These are phyloP conservation scores for Haplosporangium gracile DNA, from an alignment of 192 early-diverging fungal species.

Conservation along the genomic window DNA sequence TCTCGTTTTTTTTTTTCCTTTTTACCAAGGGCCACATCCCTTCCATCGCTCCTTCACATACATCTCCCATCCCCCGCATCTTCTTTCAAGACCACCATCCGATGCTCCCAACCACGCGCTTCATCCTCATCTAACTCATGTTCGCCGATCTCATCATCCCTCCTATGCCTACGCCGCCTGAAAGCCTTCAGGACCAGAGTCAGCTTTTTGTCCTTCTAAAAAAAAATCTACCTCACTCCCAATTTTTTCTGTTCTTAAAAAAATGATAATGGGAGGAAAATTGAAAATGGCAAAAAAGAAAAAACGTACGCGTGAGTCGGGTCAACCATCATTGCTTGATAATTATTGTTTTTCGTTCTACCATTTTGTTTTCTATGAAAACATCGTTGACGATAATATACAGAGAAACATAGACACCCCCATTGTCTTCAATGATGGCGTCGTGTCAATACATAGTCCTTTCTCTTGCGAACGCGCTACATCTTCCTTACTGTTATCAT, in stretches of 20 bases:
- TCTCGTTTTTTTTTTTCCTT: slow-evolving; percentile 5
- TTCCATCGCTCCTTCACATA: not conserved
- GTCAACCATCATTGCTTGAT: not conserved
- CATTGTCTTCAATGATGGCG: not conserved
- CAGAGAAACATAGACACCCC: not conserved
- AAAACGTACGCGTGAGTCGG: not conserved
- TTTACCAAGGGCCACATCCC: not conserved
- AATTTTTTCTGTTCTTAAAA: not conserved
- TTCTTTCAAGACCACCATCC: not conserved
- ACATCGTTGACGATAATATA: not conserved
- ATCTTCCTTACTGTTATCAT: not conserved
- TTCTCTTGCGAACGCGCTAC: not conserved
- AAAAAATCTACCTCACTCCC: not conserved
- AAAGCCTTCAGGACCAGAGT: slow-evolving; percentile 32
- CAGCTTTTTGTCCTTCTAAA: slow-evolving; percentile 21
- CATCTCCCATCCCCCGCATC: slow-evolving; percentile 11
- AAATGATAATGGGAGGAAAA: not conserved
- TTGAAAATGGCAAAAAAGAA: not conserved
- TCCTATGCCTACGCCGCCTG: not conserved
- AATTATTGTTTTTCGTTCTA: not conserved
- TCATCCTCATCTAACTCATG: slow-evolving; percentile 15
- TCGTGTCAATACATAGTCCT: not conserved
- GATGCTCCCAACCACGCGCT: not conserved
- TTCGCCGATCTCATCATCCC: not conserved
- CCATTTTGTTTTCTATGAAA: not conserved